Evolutionary conservation across 1,284 basidiomycete genomes (phyloP).

Genomic region (Caloboletus inedulis): DNA sequence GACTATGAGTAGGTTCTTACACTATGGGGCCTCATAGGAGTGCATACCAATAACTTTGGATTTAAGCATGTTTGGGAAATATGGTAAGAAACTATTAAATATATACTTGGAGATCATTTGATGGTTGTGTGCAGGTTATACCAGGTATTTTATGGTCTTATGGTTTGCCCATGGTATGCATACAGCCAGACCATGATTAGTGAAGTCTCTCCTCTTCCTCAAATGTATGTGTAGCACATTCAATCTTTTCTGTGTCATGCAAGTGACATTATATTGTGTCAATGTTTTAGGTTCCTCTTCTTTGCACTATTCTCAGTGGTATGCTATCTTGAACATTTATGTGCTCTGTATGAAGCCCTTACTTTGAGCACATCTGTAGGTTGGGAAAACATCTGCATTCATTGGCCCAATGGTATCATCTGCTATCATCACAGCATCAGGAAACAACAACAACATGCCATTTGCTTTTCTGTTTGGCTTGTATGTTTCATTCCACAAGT

Average conservation of each 20-base stretch:
- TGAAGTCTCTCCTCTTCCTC: constrained; percentile 72
- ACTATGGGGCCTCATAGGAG: constrained; percentile 74
- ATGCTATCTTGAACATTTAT: not conserved
- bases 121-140: constrained; percentile 46
- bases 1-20: constrained; percentile 52
- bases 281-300: constrained; percentile 60
- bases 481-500: constrained; percentile 40
- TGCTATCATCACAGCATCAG: constrained; percentile 66
- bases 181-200: constrained; percentile 84
- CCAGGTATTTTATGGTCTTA: constrained; percentile 71
- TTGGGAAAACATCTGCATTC: constrained; percentile 79
- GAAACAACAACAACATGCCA: constrained; percentile 76
- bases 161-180: constrained; percentile 85
- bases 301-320: constrained; percentile 76
- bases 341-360: not conserved
- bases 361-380: constrained; percentile 31
- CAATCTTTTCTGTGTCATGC: not conserved
- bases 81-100: constrained; percentile 44
- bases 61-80: constrained; percentile 84
- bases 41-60: constrained; percentile 72
- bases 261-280: not conserved
- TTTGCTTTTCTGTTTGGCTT: constrained; percentile 77
- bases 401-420: constrained; percentile 78
- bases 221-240: constrained; percentile 47
- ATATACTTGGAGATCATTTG: not conserved